Evolutionary conservation across 2,329 filamentous ascomycete species (phyloP).

Genomic region (Huntiella omanensis): DNA sequence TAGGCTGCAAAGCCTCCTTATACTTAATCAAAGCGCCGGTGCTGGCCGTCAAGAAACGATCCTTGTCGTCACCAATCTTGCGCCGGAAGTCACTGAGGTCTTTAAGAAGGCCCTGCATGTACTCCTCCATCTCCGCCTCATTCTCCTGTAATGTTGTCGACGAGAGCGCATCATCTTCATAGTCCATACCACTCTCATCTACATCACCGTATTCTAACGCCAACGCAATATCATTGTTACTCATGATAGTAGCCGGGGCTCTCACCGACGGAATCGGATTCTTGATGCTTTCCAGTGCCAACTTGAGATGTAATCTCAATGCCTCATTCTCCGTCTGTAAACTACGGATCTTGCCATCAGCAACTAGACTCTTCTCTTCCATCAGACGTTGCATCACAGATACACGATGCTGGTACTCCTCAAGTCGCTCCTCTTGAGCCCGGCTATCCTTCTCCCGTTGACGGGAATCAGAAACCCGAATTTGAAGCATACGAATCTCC

Average conservation of each 20-base stretch:
- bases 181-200: slow-evolving; percentile 37
- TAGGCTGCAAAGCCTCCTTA: background rate
- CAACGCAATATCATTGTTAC: slow-evolving; percentile 17
- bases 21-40: background rate
- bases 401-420: slow-evolving; percentile 88
- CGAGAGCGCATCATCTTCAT: slow-evolving; percentile 24
- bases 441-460: slow-evolving; percentile 59
- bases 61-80: slow-evolving; percentile 71
- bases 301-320: slow-evolving; percentile 65
- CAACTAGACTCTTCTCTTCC: slow-evolving; percentile 81
- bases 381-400: slow-evolving; percentile 81
- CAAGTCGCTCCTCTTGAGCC: slow-evolving; percentile 63
- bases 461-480: slow-evolving; percentile 47
- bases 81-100: slow-evolving; percentile 65
- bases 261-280: slow-evolving; percentile 62
- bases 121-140: slow-evolving; percentile 54
- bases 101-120: slow-evolving; percentile 66
- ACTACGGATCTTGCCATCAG: slow-evolving; percentile 83
- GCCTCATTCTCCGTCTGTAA: slow-evolving; percentile 83
- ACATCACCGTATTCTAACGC: slow-evolving; percentile 18
- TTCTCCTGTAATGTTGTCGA: slow-evolving; percentile 24
- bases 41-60: slow-evolving; percentile 35
- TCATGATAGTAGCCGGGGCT: slow-evolving; percentile 16
- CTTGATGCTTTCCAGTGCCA: slow-evolving; percentile 70
- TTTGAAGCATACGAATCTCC: slow-evolving; percentile 72